Evolutionary conservation across 805 yeast genomes (phyloP).

Genomic region (Candida patagonica): DNA sequence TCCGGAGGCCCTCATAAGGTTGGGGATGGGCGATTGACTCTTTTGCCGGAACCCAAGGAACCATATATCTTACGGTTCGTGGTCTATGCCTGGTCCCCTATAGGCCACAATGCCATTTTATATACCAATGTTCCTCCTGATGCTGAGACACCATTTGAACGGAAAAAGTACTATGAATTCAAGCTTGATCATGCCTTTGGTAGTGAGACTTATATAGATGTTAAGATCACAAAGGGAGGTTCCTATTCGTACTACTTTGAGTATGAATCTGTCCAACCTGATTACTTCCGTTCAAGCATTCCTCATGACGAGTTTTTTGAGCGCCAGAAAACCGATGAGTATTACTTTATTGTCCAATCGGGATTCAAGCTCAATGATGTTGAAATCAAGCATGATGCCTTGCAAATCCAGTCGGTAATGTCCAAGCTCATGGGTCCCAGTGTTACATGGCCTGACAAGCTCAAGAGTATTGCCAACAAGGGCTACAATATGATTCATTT

Average conservation of each 20-base stretch:
- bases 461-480: slow-evolving; percentile 53
- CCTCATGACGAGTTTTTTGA: neutral
- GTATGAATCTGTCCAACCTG: slow-evolving; percentile 32
- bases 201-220: slow-evolving; percentile 49
- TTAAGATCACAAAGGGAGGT: slow-evolving; percentile 65
- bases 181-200: slow-evolving; percentile 48
- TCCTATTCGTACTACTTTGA: slow-evolving; percentile 66
- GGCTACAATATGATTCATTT: slow-evolving; percentile 95
- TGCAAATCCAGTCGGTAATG: slow-evolving; percentile 74
- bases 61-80: slow-evolving; percentile 44
- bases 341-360: slow-evolving; percentile 70
- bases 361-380: slow-evolving; percentile 47
- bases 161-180: slow-evolving; percentile 47
- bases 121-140: slow-evolving; percentile 63
- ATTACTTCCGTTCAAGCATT: slow-evolving; percentile 10
- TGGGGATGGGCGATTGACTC: slow-evolving; percentile 30
- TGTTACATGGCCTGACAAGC: slow-evolving; percentile 57
- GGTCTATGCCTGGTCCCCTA: slow-evolving; percentile 65
- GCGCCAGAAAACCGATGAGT: slow-evolving; percentile 40
- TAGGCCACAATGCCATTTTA: slow-evolving; percentile 60
- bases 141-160: slow-evolving; percentile 37
- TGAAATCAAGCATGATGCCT: slow-evolving; percentile 62
- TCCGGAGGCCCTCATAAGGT: slow-evolving; percentile 23
- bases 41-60: slow-evolving; percentile 32
- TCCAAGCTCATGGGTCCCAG: slow-evolving; percentile 85